Evolutionary conservation across 768 basidiomycete genomes (phyloP), one percentile per base, ranked within the genome.

Genomic region (Rhodotorula taiwanensis): DNA sequence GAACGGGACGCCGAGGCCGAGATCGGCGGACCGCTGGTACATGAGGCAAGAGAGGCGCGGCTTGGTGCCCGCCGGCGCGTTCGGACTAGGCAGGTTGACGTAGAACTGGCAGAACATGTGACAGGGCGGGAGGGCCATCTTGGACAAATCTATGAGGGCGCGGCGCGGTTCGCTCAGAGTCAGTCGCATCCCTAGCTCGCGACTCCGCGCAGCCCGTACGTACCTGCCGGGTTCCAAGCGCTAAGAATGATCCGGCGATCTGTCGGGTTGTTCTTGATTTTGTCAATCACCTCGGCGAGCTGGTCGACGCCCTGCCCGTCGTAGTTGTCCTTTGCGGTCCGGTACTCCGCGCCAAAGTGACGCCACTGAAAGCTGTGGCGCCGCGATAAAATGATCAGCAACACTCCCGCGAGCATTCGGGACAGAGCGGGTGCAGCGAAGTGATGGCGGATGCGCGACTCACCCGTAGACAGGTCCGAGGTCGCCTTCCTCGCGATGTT

Each of bases 41-140:
- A 98, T 93, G 49, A 97, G 81, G 76, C 93, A 97, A 14, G 90
- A 93, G 23, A 98, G 85, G 14, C 86, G 86, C n/a, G 72, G 64
- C 68, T 83, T 85, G 23, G 78, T 74, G 2, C 75, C 71, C 28
- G 69, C 44, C 3, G 83, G 80, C 20, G 70, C 44, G 1, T 80
- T 68, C 6, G 83, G 77, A 9, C 70, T 57, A 0, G 94, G 88
- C 41, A 94, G 84, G 73, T 90, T 87, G 41, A 99, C 94, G 79
- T 90, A 97, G 81, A 99, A 99, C 75, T 99, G 95, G 78, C 92
- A 97, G 77, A 98, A 86, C 84, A 98, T 87, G 77, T 98, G 95
- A 76, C 95, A 99, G 0, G 95, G 95, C 0, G 95, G 95, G 0
- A 99, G 83, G 0, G 95, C 95, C 95, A 98, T 99, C 43, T 82